Base-by-base conservation (phyloP, 2,329 filamentous ascomycete genomes). In the Ceratocystis colombiana region DNA sequence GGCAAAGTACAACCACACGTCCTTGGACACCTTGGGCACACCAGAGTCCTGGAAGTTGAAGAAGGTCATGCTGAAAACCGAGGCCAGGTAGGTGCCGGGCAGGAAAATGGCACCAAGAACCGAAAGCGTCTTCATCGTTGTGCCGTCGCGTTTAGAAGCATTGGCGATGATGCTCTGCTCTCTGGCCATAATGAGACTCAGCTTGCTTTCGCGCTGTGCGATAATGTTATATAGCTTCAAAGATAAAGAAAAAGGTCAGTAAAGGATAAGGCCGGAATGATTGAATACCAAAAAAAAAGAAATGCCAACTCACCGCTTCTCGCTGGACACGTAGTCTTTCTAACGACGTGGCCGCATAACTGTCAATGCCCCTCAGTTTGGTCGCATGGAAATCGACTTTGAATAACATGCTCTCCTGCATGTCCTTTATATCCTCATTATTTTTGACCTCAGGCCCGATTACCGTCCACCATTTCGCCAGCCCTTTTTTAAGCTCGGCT, bases 61-160 rank as follows among this genome's bases (percentile, higher is more conserved):
- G 72, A 87, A 87, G 0, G 82, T 83, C 83, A 86, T 87, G 76
- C 80, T 82, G 70, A 87, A 87, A 28, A 87, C 76, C 0, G 84
- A 86, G 7, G 84, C 80, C 20, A 87, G 77, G 69, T 81, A 85
- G 0, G 83, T 85, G 1, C 83, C 84, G 0, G 84, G 84, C 5
- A 87, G 75, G 70, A 87, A 87, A 50, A 87, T 76, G 50, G 83
- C 83, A 33, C 84, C 84, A 66, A 87, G 79, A 0, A 87, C 77
- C 0, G 84, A 85, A 48, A 87, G 77, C 0, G 83, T 84, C 76
- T 86, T 87, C 83, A 86, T 85, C 66, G 83, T 82, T 3, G 81
- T 84, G 72, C 81, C 83, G 72, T 85, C 83, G 12, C 83, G 78
- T 73, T 85, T 85, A 71, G 81, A 82, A 15, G 81, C 81, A 71